Conservation (phyloP, 2,329 filamentous ascomycete species). For the Ophiostoma ips region DNA sequence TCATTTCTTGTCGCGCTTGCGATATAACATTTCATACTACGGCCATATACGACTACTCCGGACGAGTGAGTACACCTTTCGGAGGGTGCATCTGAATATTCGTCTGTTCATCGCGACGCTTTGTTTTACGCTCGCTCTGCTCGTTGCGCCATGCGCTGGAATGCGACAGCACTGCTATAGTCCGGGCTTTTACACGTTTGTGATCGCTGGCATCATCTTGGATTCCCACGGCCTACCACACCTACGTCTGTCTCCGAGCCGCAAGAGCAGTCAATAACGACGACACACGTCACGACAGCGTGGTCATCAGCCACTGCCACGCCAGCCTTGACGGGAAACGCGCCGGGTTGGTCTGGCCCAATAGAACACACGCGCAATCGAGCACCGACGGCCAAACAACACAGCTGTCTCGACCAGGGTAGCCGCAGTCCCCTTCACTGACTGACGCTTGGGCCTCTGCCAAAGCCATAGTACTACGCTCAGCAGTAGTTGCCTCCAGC, state of each 20-base stretch:
- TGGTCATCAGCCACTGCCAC: background rate
- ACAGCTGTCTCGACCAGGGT: too few relatives aligned
- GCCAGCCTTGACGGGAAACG: background rate
- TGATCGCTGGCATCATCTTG: background rate
- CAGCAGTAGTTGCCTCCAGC: too few relatives aligned
- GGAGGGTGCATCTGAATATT: background rate
- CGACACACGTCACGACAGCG: background rate
- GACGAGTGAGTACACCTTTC: too few relatives aligned
- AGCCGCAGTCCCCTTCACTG: too few relatives aligned
- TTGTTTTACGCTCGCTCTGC: background rate
- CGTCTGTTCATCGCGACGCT: background rate
- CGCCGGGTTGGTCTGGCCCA: background rate
- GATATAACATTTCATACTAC: too few relatives aligned
- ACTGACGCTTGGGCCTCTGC: too few relatives aligned
- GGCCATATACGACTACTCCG: too few relatives aligned
- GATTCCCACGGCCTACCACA: background rate
- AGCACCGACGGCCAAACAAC: background rate
- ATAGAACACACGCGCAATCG: background rate
- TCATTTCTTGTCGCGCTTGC: too few relatives aligned
- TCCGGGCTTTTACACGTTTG: slow-evolving; percentile 4
- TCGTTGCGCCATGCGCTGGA: slow-evolving; percentile 11
- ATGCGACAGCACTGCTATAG: slow-evolving; percentile 7
- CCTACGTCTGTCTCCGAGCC: too few relatives aligned
- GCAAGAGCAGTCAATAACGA: background rate
- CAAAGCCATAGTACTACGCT: too few relatives aligned